Evolutionary conservation across 2,329 filamentous ascomycete species (phyloP).

Genomic region (Diaporthe eres): DNA sequence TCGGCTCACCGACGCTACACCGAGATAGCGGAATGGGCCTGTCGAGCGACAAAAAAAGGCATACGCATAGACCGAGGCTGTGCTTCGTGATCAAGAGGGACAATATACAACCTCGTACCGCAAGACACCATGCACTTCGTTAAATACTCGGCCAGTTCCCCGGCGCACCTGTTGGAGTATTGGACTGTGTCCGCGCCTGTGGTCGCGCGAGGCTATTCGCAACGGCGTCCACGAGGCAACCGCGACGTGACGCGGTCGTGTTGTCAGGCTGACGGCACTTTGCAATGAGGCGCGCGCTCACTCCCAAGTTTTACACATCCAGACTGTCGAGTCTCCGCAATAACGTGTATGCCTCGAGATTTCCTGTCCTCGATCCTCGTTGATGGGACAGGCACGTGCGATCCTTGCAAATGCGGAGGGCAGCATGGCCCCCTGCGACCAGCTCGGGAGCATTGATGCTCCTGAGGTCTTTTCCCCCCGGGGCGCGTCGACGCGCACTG

Average conservation of each 20-base stretch:
- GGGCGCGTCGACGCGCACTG: constrained; percentile 22
- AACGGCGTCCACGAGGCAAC: background rate
- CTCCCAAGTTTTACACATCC: background rate
- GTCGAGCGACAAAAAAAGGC: too few relatives aligned
- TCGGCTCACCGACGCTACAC: constrained; percentile 1
- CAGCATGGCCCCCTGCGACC: background rate
- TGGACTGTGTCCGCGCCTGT: background rate
- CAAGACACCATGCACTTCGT: background rate
- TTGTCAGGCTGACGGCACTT: background rate
- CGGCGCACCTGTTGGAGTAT: background rate
- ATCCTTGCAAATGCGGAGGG: constrained; percentile 1
- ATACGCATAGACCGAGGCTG: too few relatives aligned
- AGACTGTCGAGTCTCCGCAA: too few relatives aligned
- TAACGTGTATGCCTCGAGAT: background rate
- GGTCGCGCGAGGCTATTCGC: background rate
- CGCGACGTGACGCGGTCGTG: background rate
- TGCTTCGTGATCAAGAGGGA: too few relatives aligned
- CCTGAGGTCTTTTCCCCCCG: background rate
- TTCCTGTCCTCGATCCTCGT: too few relatives aligned
- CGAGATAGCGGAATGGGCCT: too few relatives aligned
- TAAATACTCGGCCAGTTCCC: too few relatives aligned
- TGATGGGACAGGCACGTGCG: background rate
- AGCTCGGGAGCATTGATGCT: constrained; percentile 22
- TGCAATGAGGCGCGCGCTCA: background rate
- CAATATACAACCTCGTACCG: background rate